phyloP scores from a whole-genome alignment of 2,329 filamentous ascomycete genomes.

The Purpureocillium takamizusanense region DNA sequence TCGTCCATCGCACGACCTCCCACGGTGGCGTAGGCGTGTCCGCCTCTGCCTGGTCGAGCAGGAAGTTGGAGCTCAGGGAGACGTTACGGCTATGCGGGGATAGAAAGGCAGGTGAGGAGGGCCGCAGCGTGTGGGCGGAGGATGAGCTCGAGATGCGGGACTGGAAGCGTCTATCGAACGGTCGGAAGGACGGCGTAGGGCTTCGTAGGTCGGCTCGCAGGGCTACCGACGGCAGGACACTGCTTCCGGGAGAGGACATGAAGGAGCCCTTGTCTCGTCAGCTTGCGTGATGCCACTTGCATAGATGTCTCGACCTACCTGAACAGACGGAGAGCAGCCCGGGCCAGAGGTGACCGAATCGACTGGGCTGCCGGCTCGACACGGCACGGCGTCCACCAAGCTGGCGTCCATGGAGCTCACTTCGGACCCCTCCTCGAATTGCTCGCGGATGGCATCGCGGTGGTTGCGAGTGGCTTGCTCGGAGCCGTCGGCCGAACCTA shows the following conservation, averaged over 20 bases:
- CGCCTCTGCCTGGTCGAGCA: constrained; percentile 52
- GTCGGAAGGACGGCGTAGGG: constrained; percentile 75
- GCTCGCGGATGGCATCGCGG: constrained; percentile 33
- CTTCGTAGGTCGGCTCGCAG: constrained; percentile 57
- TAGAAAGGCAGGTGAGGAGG: constrained; percentile 70
- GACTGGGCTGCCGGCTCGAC: constrained; percentile 55
- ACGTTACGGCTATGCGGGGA: constrained; percentile 71
- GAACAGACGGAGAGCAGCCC: constrained; percentile 77
- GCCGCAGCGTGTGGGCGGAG: constrained; percentile 49
- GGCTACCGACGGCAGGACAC: constrained; percentile 59
- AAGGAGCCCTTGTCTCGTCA: constrained; percentile 45
- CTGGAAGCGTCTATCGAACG: constrained; percentile 92
- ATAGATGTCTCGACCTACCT: constrained; percentile 40
- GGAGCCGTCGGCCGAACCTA: constrained; percentile 7
- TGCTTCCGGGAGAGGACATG: constrained; percentile 63
- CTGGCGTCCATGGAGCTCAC: constrained; percentile 41
- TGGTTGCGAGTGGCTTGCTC: constrained; percentile 28
- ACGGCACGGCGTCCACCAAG: constrained; percentile 38
- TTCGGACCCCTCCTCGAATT: constrained; percentile 37
- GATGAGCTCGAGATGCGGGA: constrained; percentile 60
- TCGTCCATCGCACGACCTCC: constrained; percentile 97
- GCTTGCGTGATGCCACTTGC: constrained; percentile 1
- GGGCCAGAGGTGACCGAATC: constrained; percentile 64
- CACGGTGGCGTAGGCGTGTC: constrained; percentile 75
- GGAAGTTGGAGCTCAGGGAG: constrained; percentile 64